Evolutionary conservation across 2,329 filamentous ascomycete genomes (phyloP).

Genomic region (Myotisia sp.): DNA sequence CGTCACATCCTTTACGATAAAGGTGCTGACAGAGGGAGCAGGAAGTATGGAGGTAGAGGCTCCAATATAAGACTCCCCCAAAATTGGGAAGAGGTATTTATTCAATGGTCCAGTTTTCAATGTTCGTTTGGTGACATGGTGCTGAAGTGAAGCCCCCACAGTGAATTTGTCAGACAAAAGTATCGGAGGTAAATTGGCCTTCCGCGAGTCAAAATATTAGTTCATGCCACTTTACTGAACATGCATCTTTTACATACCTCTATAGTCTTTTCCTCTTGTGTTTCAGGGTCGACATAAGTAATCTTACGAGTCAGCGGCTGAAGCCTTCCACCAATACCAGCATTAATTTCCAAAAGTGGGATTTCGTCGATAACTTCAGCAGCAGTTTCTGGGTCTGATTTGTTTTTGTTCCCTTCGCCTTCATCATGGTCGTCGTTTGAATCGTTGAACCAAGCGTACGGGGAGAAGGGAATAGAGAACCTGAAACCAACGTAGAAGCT

Average conservation of each 20-base stretch:
- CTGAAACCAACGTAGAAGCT: slow-evolving; percentile 20
- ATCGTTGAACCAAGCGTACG: slow-evolving; percentile 13
- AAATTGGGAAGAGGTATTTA: slow-evolving; percentile 16
- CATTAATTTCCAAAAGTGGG: slow-evolving; percentile 20
- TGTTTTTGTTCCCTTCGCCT: slow-evolving; percentile 10
- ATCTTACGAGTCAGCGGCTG: slow-evolving; percentile 14
- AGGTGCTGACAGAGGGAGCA: slow-evolving; percentile 17
- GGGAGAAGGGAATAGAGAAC: slow-evolving; percentile 23
- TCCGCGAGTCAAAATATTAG: slow-evolving; percentile 8
- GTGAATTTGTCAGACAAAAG: slow-evolving; percentile 19
- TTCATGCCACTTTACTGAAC: neutral
- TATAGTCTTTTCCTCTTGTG: slow-evolving; percentile 15
- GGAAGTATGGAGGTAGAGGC: slow-evolving; percentile 22
- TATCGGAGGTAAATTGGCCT: slow-evolving; percentile 21
- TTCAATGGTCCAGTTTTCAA: slow-evolving; percentile 15
- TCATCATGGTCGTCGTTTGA: slow-evolving; percentile 12
- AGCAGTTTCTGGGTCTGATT: slow-evolving; percentile 3
- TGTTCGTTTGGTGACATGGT: slow-evolving; percentile 18
- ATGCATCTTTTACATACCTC: slow-evolving; percentile 15
- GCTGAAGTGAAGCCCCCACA: slow-evolving; percentile 21
- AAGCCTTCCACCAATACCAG: slow-evolving; percentile 21
- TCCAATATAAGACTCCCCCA: slow-evolving; percentile 20
- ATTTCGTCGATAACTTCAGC: slow-evolving; percentile 14
- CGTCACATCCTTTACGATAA: slow-evolving; percentile 19
- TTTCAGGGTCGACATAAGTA: slow-evolving; percentile 16